A percentile compares a stretch with the other conserved stretches of the same genome.
Conservation (phyloP, 805 yeast genomes). For the Suhomyces sp. region DNA sequence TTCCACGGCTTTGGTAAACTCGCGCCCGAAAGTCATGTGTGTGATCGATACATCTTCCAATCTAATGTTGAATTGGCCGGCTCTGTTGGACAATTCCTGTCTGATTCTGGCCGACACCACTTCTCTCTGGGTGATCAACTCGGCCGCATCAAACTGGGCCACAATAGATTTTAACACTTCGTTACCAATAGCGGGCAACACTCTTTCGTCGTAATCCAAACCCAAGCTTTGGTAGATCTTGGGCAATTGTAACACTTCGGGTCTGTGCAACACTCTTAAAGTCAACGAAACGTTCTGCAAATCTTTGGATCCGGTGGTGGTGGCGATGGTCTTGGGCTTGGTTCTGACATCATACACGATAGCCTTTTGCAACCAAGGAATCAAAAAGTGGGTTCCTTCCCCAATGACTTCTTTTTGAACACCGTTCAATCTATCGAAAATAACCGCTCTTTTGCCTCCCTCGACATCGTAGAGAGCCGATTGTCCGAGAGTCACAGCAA, state of each 20-base stretch:
- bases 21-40: constrained; percentile 94
- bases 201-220: constrained; percentile 91
- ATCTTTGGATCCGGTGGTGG: constrained; percentile 96
- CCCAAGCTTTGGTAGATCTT: constrained; percentile 88
- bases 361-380: constrained; percentile 96
- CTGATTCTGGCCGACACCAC: constrained; percentile 86
- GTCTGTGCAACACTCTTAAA: constrained; percentile 88
- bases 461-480: constrained; percentile 89
- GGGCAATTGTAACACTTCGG: constrained; percentile 82
- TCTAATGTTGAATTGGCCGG: constrained; percentile 82
- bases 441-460: constrained; percentile 95
- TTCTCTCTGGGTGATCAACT: constrained; percentile 95
- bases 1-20: constrained; percentile 97
- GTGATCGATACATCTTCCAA: constrained; percentile 97
- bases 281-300: constrained; percentile 94
- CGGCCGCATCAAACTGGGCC: constrained; percentile 95
- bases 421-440: constrained; percentile 88
- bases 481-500: constrained; percentile 68
- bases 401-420: constrained; percentile 86
- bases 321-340: constrained; percentile 88
- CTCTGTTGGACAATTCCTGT: constrained; percentile 78
- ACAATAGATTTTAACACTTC: constrained; percentile 87
- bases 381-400: constrained; percentile 92
- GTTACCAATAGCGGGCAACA: constrained; percentile 87
- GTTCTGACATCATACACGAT: constrained; percentile 89